phyloP scores from a whole-genome alignment of 495 filamentous ascomycete genomes.

The Neurospora sp. region DNA sequence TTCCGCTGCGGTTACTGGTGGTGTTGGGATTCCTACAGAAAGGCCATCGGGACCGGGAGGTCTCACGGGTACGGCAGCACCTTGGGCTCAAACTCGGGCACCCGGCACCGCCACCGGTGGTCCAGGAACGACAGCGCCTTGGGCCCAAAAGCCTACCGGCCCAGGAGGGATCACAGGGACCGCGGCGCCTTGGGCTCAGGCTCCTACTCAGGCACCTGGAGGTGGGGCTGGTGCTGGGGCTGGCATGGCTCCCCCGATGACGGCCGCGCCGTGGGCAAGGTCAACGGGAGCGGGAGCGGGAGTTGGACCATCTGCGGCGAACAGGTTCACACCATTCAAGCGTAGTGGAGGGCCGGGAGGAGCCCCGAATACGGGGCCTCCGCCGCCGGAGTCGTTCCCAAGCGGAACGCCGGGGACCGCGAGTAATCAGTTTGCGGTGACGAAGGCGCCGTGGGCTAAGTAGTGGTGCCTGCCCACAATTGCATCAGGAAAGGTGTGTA shows the following conservation, averaged over 20 bases:
- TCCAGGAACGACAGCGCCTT: not conserved
- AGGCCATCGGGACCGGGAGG: not conserved
- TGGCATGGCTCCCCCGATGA: constrained; percentile 5
- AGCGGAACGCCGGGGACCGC: constrained; percentile 18
- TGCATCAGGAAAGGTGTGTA: not conserved
- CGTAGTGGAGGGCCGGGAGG: constrained; percentile 14
- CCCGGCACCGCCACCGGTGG: not conserved
- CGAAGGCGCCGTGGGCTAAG: constrained; percentile 24
- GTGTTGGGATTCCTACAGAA: not conserved
- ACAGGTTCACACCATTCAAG: not conserved
- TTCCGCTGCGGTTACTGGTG: constrained; percentile 11
- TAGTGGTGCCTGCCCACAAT: not conserved
- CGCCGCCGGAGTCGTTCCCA: constrained; percentile 13
- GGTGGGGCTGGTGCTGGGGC: not conserved
- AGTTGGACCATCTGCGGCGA: not conserved
- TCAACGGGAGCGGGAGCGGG: not conserved
- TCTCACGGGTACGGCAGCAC: constrained; percentile 24
- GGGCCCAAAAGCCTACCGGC: not conserved
- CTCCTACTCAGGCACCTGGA: constrained; percentile 18
- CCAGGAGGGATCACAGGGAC: constrained; percentile 15
- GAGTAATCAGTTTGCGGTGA: constrained; percentile 23
- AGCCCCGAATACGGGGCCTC: constrained; percentile 12
- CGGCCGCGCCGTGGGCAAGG: constrained; percentile 18
- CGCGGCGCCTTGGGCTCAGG: constrained; percentile 32
- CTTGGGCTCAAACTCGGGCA: constrained; percentile 25